Evolutionary conservation across 805 yeast genomes (phyloP).

Genomic region (Cyberlindnera nakhonratchasimensis): DNA sequence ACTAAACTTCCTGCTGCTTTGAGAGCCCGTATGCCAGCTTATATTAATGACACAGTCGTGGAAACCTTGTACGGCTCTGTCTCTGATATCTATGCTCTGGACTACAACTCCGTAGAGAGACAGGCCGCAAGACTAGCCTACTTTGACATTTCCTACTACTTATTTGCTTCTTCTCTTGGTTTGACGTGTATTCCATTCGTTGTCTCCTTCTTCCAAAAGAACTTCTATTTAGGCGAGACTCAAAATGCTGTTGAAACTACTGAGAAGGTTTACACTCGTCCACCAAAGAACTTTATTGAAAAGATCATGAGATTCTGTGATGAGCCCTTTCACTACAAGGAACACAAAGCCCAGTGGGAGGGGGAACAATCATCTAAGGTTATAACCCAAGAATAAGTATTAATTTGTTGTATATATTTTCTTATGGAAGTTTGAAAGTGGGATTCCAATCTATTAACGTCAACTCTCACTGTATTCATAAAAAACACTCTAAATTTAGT

Average conservation of each 20-base stretch:
- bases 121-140: constrained; percentile 34
- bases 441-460: too few species aligned
- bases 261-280: constrained; percentile 1
- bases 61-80: constrained; percentile 25
- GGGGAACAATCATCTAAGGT: too few species aligned
- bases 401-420: too few species aligned
- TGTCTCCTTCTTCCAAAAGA: constrained; percentile 32
- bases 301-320: constrained; percentile 11
- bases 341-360: constrained; percentile 12
- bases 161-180: constrained; percentile 31
- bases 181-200: constrained; percentile 31
- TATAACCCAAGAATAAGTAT: too few species aligned
- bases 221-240: constrained; percentile 34
- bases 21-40: constrained; percentile 28
- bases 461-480: too few species aligned
- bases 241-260: constrained; percentile 34
- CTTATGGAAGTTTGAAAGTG: too few species aligned
- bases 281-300: constrained; percentile 9
- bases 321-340: constrained; percentile 14
- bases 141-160: constrained; percentile 28
- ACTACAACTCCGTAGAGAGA: constrained; percentile 30
- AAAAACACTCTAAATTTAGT: too few species aligned
- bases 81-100: constrained; percentile 26
- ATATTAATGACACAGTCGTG: constrained; percentile 24
- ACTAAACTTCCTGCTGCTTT: constrained; percentile 33